phyloP scores from a whole-genome alignment of 768 basidiomycete genomes.

The Russula ochroleuca region DNA sequence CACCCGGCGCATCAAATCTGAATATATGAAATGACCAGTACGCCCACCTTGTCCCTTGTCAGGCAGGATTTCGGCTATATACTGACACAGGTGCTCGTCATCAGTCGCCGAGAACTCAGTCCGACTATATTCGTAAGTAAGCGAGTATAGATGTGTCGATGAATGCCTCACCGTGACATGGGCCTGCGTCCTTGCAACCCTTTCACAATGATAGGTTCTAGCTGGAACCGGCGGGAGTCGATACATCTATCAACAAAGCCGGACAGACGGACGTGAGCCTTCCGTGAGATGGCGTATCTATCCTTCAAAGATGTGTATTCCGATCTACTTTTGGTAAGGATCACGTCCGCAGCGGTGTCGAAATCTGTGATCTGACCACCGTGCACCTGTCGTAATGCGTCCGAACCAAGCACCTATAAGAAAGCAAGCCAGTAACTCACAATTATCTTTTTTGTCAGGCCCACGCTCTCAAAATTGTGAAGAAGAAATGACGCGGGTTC shows the following conservation, averaged over 20 bases:
- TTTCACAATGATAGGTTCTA: neutral
- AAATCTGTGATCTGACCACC: slow-evolving; percentile 19
- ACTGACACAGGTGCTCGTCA: slow-evolving; percentile 18
- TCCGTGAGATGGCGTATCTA: slow-evolving; percentile 18
- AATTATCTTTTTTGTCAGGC: slow-evolving; percentile 24
- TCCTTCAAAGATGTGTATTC: slow-evolving; percentile 18
- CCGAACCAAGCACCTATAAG: neutral
- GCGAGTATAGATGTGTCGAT: neutral
- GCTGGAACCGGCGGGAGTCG: slow-evolving; percentile 8
- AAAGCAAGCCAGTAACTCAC: slow-evolving; percentile 1
- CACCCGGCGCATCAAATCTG: slow-evolving; percentile 22
- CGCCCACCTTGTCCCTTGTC: slow-evolving; percentile 19
- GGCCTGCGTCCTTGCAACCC: slow-evolving; percentile 8
- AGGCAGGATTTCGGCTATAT: slow-evolving; percentile 21
- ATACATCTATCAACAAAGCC: slow-evolving; percentile 25
- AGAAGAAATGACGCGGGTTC: slow-evolving; percentile 7
- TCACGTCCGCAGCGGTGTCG: slow-evolving; percentile 16
- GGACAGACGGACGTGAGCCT: slow-evolving; percentile 23
- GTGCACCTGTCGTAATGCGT: slow-evolving; percentile 8
- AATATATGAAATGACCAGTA: slow-evolving; percentile 19
- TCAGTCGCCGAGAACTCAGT: slow-evolving; percentile 20
- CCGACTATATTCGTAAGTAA: slow-evolving; percentile 1
- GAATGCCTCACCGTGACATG: slow-evolving; percentile 11
- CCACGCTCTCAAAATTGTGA: slow-evolving; percentile 6
- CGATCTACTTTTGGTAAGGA: slow-evolving; percentile 9